Evolutionary conservation across 306 rosid species (phyloP), one percentile per base, ranked within the genome.

Genomic region (Vigna radiata): DNA sequence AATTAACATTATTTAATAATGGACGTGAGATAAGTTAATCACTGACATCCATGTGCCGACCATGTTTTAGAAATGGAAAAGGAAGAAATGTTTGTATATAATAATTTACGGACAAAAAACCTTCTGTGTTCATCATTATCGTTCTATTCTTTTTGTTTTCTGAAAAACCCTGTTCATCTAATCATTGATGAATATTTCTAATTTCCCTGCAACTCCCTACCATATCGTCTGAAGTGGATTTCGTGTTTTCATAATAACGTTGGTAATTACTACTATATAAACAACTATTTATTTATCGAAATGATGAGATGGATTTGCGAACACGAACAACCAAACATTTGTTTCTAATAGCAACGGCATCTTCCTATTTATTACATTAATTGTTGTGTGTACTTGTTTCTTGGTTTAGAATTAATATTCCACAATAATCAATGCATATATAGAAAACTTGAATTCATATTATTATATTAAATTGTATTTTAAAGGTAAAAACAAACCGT

Each of bases 41-140:
- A 52, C 4, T 60, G 50, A 44, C 77, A 56, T 29, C 75, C 79
- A 71, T 46, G 55, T 65, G 78, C 82, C 75, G 62, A 65, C 70
- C 58, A 69, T 68, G 62, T 17, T 61, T 44, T 56, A 81, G 23
- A 50, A 21, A 53, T 14, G 31, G n/a, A 73, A 21, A 73, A 55
- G 39, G 29, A 31, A 73, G 15, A 31, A 39, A 63, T n/a, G 55
- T 21, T 49, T 6, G 55, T 11, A 44, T 43, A 67, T 23, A 46
- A 46, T 46, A 19, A 29, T 63, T 63, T 39, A 21, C 72, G 39
- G 39, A 19, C 31, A 65, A 37, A 64, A 33, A 66, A 43, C 36
- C 39, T 67, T 44, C 25, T 23, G 43, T 13, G 8, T 36, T 36
- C 41, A 43, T 67, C 18, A 2, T 67, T 5, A 10, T 19, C 33